Base-by-base conservation (phyloP, 768 basidiomycete genomes). In the Naganishia friedmannii region DNA sequence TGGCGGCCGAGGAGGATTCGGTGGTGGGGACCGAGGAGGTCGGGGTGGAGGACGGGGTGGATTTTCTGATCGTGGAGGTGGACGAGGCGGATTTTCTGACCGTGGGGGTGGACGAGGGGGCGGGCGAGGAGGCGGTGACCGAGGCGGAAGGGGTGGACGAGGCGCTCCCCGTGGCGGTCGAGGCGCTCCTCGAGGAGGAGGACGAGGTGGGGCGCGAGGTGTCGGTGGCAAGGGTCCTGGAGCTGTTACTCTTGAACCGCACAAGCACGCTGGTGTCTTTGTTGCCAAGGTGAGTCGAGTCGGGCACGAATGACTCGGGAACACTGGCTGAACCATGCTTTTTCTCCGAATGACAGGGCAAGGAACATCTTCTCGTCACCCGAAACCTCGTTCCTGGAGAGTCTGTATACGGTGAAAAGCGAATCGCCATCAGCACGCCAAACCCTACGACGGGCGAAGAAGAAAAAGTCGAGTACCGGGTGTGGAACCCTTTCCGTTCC, bases 401-500 rank as follows among this genome's bases (percentile, higher is more conserved):
- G 79, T 90, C 90, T 8, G 95, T 99, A 12, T 99, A 99, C 81
- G 96, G 96, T 71, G 96, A 99, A 83, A 99, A 99, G 85, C 86
- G 95, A 79, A 93, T 97, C 82, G 87, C 89, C 19, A 87, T 97
- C 77, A 92, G 85, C 15, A 75, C 78, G 13, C 75, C 76, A 31
- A 80, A 81, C 60, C 84, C 83, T 23, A 69, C 77, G 75, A 80
- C 75, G 45, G 72, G 69, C 19, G 79, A 80, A 60, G 82, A 82
- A 74, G 90, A 89, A 70, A 99, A 99, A 84, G 85, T 88, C 73
- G 96, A 99, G 83, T 99, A 97, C 83, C 86, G 96, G 67, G 96
- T 99, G 34, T 99, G 96, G 96, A 99, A 99, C 84, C 96, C 96
- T 56, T 99, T 99, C 88, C 87, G 96, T 74, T 88, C 87, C 79